phyloP scores from a whole-genome alignment of 768 basidiomycete genomes.

The Fistulinella prunicolor region DNA sequence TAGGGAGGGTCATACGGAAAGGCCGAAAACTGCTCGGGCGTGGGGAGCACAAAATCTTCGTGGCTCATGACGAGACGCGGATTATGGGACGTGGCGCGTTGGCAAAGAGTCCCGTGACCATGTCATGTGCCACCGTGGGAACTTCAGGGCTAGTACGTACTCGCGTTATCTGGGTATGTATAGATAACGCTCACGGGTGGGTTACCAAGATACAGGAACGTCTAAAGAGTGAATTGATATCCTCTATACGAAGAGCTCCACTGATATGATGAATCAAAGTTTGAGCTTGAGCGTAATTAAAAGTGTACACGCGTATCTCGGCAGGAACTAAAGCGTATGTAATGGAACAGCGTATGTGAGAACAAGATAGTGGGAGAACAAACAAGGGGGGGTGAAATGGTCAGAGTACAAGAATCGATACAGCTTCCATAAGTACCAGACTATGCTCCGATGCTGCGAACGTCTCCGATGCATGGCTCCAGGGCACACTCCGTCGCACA shows the following conservation, averaged over 20 bases:
- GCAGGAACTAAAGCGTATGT: constrained; percentile 24
- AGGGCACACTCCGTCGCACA: constrained; percentile 12
- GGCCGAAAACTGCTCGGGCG: constrained; percentile 65
- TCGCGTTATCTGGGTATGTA: too few relatives aligned
- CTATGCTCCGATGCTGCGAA: constrained; percentile 14
- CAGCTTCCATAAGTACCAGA: constrained; percentile 20
- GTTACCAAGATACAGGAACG: constrained; percentile 11
- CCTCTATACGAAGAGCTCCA: constrained; percentile 6
- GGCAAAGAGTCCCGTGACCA: constrained; percentile 14
- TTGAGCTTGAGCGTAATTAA: constrained; percentile 23
- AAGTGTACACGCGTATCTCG: constrained; percentile 21
- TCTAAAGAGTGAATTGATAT: constrained; percentile 7
- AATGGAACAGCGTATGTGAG: constrained; percentile 17
- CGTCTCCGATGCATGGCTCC: constrained; percentile 11
- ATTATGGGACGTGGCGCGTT: constrained; percentile 12
- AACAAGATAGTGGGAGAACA: constrained; percentile 19
- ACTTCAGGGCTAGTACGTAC: too few relatives aligned
- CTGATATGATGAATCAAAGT: constrained; percentile 12
- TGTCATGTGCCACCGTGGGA: too few relatives aligned
- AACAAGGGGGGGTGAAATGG: constrained; percentile 14
- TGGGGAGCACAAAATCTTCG: constrained; percentile 42
- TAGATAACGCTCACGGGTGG: neutral
- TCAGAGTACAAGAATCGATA: constrained; percentile 24
- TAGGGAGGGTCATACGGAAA: constrained; percentile 89
- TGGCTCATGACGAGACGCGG: constrained; percentile 8